Conservation (phyloP, 352 stramenopile species). For the Discostella stelligera region DNA sequence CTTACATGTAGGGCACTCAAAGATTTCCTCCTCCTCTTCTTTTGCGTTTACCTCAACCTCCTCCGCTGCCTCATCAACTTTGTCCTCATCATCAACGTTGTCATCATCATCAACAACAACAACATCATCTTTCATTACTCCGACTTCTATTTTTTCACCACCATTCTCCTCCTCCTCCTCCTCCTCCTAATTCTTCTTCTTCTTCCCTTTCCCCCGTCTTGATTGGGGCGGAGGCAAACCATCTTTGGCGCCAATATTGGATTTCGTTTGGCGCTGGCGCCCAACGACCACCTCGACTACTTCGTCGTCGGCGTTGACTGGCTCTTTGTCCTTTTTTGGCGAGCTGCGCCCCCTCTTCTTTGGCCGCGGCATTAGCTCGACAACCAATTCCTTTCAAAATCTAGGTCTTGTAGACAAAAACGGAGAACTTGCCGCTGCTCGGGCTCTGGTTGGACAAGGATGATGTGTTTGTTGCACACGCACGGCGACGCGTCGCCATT, state of each 20-base stretch:
- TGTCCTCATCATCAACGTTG: slow-evolving; percentile 1
- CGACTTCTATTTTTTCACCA: neutral
- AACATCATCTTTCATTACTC: neutral
- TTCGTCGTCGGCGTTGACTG: neutral
- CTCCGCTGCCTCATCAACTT: neutral
- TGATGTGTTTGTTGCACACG: too few relatives aligned
- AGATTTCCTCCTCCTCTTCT: neutral
- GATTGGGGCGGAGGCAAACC: neutral
- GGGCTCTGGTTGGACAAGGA: too few relatives aligned
- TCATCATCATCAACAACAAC: slow-evolving; percentile 11
- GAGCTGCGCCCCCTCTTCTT: neutral
- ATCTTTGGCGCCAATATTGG: neutral
- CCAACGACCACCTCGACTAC: too few relatives aligned
- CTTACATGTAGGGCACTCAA: slow-evolving; percentile 7
- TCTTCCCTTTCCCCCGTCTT: neutral
- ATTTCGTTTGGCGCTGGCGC: neutral
- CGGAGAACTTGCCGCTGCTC: too few relatives aligned
- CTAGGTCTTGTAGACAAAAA: too few relatives aligned
- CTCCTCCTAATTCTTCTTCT: neutral
- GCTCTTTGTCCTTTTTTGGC: neutral
- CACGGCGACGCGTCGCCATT: too few relatives aligned
- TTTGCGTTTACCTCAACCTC: neutral
- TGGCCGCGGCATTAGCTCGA: slow-evolving; percentile 4
- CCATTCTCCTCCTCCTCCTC: neutral
- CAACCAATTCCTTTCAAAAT: too few relatives aligned